Evolutionary conservation across 179 eudicot species (phyloP), one percentile per base, ranked within the genome.

Genomic region (Nepenthes alata): DNA sequence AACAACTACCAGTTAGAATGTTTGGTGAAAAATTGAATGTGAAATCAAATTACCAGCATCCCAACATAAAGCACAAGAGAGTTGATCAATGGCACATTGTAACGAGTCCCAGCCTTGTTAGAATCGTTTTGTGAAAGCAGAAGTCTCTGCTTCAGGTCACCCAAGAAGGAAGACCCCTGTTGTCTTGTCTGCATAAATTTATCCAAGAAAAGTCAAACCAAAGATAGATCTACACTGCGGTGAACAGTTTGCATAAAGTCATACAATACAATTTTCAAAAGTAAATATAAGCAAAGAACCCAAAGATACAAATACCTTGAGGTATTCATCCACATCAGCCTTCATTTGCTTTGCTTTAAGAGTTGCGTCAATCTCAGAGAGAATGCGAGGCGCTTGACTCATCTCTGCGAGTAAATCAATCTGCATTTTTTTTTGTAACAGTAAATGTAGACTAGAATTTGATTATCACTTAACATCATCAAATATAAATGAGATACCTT

Each of bases 41-140:
- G 8, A 41, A 12, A 39, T 54, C 10, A 44, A 52, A 69, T 53
- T 53, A 91, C 97, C 94, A 88, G 91, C 81, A 83, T 82, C 67
- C 98, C 96, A 54, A 83, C 88, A 72, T 93, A 85, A 39, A 93
- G 90, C 55, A 93, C 98, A 64, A 89, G 82, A 35, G 96, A 89
- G 71, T 89, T 93, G 65, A 89, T 89, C 67, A 89, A 67, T 34
- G 93, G 96, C 60, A 83, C 95, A 75, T 93, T 89, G 67, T 93
- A 89, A 37, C 88, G 85, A 11, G 98, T 89, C 66, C 98, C 98
- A 53, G 90, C 81, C 53, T 74, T 78, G 14, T 84, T 68, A 57
- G 79, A 85, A 35, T 89, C 93, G 66, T 61, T 78, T 64, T 81
- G 84, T 66, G 86, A 65, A 58, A 91, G 95, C 62, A 84, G 72